Evolutionary conservation across 257 asterid genomes (phyloP).

Genomic region (Solanum okadae): DNA sequence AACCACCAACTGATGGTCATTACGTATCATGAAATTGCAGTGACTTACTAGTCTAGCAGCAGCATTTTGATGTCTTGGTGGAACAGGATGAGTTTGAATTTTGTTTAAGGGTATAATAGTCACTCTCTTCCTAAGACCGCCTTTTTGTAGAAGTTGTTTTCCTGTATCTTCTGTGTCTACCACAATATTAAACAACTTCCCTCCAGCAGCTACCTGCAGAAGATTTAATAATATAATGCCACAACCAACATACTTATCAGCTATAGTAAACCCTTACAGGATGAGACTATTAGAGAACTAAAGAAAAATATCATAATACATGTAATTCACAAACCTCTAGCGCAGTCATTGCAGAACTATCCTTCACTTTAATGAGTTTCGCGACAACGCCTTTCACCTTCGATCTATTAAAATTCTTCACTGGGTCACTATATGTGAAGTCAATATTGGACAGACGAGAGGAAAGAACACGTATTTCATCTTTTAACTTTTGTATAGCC

Average conservation of each 20-base stretch:
- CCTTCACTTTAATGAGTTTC: constrained; percentile 84
- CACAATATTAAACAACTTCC: constrained; percentile 81
- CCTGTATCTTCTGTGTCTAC: constrained; percentile 92
- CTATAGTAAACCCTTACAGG: background rate
- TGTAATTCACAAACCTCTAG: constrained; percentile 53
- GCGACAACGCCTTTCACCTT: constrained; percentile 98
- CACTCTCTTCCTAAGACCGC: constrained; percentile 81
- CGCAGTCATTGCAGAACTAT: constrained; percentile 73
- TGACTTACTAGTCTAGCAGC: constrained; percentile 66
- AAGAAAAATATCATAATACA: constrained; percentile 4
- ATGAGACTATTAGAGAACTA: background rate
- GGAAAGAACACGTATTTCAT: constrained; percentile 61
- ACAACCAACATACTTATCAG: background rate
- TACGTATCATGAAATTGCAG: background rate
- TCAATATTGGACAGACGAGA: constrained; percentile 69
- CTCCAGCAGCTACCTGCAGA: constrained; percentile 93
- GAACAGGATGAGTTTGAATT: constrained; percentile 65
- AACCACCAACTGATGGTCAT: background rate
- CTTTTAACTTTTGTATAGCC: constrained; percentile 66
- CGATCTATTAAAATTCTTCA: constrained; percentile 69
- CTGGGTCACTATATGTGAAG: constrained; percentile 68
- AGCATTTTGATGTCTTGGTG: constrained; percentile 44
- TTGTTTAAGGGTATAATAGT: constrained; percentile 91
- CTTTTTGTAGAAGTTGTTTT: constrained; percentile 76
- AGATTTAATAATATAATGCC: constrained; percentile 8